Base-by-base conservation (phyloP, 768 basidiomycete species). In the Amanita rubescens region DNA sequence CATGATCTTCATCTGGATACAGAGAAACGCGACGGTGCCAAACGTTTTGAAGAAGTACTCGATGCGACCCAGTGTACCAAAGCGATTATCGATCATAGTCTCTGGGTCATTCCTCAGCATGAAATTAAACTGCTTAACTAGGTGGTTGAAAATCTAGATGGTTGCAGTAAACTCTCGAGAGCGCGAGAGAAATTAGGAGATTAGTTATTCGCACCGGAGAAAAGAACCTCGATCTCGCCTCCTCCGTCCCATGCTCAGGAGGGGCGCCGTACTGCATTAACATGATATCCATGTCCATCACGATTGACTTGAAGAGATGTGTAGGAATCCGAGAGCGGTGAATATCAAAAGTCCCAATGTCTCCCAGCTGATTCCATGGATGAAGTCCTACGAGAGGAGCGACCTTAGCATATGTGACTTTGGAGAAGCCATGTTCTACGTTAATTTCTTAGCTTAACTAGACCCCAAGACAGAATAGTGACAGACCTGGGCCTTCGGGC, bases 281-380 rank as follows among this genome's bases (percentile, higher is more conserved):
- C 46, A 48, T 48, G 45, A 55, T 24, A 57, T 60, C 59, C 45
- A 64, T 55, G 58, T 62, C 60, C 19, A 39, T 34, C n/a, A 64
- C 57, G 41, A 63, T 63, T 0, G 49, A 42, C 55, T 30, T 58
- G 55, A 62, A 64, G 53, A 64, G 5, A 37, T 46, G 17, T 19
- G 59, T 62, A 49, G 61, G 61, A 59, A 64, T 61, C 32, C 63
- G 58, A 59, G 63, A 59, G 35, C 58, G 61, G 45, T 59, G 50
- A 52, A 63, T 44, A 44, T 62, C 55, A 51, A 63, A 62, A 6
- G 53, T 60, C 47, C 42, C 42, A 55, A 57, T 57, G 47, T 60
- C 61, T 3, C 25, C 14, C 43, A 60, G 51, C 35, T 49, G 32
- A 14, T 51, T 33, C 20, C 6, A 1, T 30, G 58, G 59, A 27